Conservation (phyloP, 306 rosid species). For the Fragaria ananassa region DNA sequence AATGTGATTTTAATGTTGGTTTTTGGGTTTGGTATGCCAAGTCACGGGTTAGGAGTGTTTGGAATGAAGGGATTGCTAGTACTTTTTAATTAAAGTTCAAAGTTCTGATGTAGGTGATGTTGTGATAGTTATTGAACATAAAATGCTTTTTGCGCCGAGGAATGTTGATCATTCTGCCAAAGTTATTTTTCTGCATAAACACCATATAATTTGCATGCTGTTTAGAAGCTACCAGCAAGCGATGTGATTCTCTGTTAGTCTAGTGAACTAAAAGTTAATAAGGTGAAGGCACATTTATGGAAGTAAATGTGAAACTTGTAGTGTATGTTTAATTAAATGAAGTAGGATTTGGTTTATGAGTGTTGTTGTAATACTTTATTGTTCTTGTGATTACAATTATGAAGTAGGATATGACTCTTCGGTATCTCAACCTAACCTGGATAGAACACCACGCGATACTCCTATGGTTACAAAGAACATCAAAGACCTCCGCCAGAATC, state of each 20-base stretch:
- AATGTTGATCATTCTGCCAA: background rate
- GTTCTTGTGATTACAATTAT: background rate
- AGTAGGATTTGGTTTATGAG: background rate
- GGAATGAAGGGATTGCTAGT: background rate
- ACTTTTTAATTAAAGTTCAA: background rate
- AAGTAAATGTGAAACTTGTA: background rate
- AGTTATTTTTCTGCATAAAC: background rate
- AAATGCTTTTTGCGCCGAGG: background rate
- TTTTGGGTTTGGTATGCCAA: background rate
- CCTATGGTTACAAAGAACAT: slow-evolving; percentile 51
- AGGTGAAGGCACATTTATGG: background rate
- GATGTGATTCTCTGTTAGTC: background rate
- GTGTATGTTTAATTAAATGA: background rate
- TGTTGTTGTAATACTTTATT: background rate
- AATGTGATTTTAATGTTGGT: background rate
- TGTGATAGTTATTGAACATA: background rate
- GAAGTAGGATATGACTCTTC: slow-evolving; percentile 41
- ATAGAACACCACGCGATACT: slow-evolving; percentile 19
- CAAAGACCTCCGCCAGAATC: slow-evolving; percentile 66
- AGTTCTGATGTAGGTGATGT: background rate
- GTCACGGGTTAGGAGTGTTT: background rate
- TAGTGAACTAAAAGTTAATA: background rate
- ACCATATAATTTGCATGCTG: background rate
- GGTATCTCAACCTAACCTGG: slow-evolving; percentile 15
- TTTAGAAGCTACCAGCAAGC: background rate